A percentile compares a stretch with the other conserved stretches of the same genome.
Evolutionary conservation across 176 grass and related monocot species (phyloP).

Genomic region (Oryza glaberrima): DNA sequence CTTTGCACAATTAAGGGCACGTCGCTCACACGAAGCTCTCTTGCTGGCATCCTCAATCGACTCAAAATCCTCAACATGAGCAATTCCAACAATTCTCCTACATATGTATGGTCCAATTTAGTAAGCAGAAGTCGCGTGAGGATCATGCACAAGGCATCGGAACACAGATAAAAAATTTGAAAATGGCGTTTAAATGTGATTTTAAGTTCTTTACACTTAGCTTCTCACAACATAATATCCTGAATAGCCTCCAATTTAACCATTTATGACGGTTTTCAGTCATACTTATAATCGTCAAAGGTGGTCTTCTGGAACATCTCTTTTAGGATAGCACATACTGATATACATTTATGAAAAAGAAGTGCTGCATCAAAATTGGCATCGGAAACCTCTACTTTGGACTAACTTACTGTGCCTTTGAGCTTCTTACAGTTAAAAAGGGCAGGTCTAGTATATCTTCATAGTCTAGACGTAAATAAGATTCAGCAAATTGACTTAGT

Average conservation of each 20-base stretch:
- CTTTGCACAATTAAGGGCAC: constrained; percentile 72
- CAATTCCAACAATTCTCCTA: constrained; percentile 93
- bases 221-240: background rate
- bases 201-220: background rate
- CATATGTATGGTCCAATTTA: constrained; percentile 1
- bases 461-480: background rate
- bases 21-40: constrained; percentile 70
- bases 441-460: background rate
- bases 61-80: constrained; percentile 87
- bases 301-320: background rate
- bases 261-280: background rate
- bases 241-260: background rate
- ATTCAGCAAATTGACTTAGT: constrained; percentile 17
- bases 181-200: background rate
- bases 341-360: background rate
- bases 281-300: background rate
- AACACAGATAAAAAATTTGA: background rate
- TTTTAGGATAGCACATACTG: no score
- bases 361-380: background rate
- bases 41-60: constrained; percentile 66
- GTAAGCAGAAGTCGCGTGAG: background rate
- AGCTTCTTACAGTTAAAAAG: background rate
- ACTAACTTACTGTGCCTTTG: no score
- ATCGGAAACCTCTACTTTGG: background rate
- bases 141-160: background rate